Percentiles rank a stretch among this genome's conserved stretches.
These are phyloP conservation scores for Balakata baccata DNA, from an alignment of 345 rosid genomes.

Conservation along the genomic window DNA sequence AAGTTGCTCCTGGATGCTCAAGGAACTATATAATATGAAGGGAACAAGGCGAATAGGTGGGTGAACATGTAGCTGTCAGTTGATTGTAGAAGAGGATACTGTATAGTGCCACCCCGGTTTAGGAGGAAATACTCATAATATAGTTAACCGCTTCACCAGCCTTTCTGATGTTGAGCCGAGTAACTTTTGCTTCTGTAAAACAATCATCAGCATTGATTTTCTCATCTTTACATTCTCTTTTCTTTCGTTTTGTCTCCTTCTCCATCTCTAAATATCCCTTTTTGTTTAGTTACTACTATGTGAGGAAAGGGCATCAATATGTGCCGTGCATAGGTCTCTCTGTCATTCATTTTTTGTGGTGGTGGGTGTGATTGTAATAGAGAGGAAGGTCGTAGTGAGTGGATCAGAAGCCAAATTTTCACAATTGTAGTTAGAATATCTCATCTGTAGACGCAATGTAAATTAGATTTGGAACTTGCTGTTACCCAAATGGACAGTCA, in stretches of 20 bases:
- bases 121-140: slow-evolving; percentile 15
- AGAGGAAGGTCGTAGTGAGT: slow-evolving; percentile 16
- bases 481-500: not conserved
- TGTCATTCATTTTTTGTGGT: slow-evolving; percentile 36
- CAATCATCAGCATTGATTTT: slow-evolving; percentile 23
- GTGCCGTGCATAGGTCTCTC: slow-evolving; percentile 30
- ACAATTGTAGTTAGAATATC: slow-evolving; percentile 16
- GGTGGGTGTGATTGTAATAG: slow-evolving; percentile 31
- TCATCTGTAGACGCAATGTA: slow-evolving; percentile 27
- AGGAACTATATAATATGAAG: slow-evolving; percentile 1
- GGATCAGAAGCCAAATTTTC: slow-evolving; percentile 31
- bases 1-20: slow-evolving; percentile 13
- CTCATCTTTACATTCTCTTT: not conserved
- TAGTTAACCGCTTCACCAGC: not conserved
- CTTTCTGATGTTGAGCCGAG: slow-evolving; percentile 28
- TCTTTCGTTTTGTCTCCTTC: not conserved
- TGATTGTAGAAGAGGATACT: slow-evolving; percentile 17
- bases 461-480: slow-evolving; percentile 20
- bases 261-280: not conserved
- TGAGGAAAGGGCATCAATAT: slow-evolving; percentile 34
- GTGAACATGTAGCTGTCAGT: slow-evolving; percentile 1
- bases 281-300: slow-evolving; percentile 3
- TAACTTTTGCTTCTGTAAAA: slow-evolving; percentile 33
- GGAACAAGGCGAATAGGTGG: slow-evolving; percentile 1
- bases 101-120: slow-evolving; percentile 32